Evolutionary conservation across 441 rosid genomes (phyloP).

Genomic region (Pelargonium australe): DNA sequence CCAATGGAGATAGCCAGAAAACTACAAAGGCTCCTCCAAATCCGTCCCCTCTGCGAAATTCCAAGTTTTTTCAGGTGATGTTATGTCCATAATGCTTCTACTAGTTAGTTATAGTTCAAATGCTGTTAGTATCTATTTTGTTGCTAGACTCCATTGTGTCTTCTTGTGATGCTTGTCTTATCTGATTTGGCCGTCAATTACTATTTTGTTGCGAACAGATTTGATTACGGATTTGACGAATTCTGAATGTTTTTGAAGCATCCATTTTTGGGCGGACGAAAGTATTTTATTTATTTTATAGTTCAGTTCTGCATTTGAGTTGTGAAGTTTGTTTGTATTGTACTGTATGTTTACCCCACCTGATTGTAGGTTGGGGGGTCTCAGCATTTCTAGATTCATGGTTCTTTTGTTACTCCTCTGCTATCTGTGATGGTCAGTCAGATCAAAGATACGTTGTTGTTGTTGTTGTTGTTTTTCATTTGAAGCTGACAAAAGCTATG

Average conservation of each 20-base stretch:
- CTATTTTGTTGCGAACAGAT: neutral
- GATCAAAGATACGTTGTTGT: neutral
- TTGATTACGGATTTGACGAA: neutral
- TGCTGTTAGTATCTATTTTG: neutral
- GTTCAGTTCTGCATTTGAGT: neutral
- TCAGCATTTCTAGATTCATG: neutral
- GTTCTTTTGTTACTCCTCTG: neutral
- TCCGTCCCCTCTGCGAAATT: slow-evolving; percentile 87
- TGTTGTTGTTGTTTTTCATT: neutral
- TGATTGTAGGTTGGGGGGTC: neutral
- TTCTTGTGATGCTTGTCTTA: neutral
- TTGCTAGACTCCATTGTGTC: neutral
- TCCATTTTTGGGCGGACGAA: neutral
- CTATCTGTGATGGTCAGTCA: neutral
- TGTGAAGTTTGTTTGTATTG: neutral
- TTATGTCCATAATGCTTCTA: neutral
- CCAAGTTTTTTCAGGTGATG: slow-evolving; percentile 81
- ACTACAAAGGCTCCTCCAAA: slow-evolving; percentile 67
- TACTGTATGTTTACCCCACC: too few species aligned
- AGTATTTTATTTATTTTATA: neutral
- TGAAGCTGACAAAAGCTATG: neutral
- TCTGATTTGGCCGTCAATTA: neutral
- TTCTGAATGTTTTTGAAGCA: neutral
- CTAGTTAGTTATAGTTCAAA: neutral
- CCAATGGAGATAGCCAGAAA: slow-evolving; percentile 44